Base-by-base conservation (phyloP, 2,329 filamentous ascomycete genomes). In the Ascochyta koolunga region DNA sequence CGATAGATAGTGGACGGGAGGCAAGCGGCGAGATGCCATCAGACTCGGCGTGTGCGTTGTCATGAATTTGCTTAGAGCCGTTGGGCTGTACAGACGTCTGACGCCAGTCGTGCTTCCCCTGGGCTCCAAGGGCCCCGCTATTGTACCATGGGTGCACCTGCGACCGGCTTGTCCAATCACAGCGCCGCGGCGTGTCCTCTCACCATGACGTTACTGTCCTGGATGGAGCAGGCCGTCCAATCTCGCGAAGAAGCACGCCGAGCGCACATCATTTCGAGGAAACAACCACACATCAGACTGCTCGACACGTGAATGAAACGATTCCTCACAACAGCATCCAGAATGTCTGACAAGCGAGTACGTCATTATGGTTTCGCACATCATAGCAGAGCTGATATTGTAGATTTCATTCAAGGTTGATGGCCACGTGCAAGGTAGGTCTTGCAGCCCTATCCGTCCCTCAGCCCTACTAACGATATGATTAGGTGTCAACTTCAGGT, bases 401-500 rank as follows among this genome's bases (percentile, higher is more conserved):
- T 54, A 80, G 79, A 80, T 81, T 53, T 73, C 73, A 9, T 82
- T 76, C 74, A 78, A 72, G 55, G 79, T 81, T 55, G 66, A 76
- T 21, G 79, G 79, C 51, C 62, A 72, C 24, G 79, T 81, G 32
- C 79, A 82, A 68, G 79, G 70, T 69, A 46, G 50, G 64, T 59
- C 36, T 13, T 11, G 18, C 13, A 25, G n/a, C 29, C 40, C 18
- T 41, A 21, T 16, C 18, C 27, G 31, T 33, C n/a, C 32, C 15
- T n/a, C 7, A 18, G 15, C 19, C 8, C 15, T 25, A 19, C 35
- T 42, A 32, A 54, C 35, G 5, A 40, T 49, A 13, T 8, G 5
- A 27, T 29, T 31, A 76, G 71, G 79, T 32, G 80, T 83, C 58
- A 81, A 78, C 68, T 83, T 81, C 66, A 77, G 80, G 75, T 79